These are phyloP conservation scores for Suzukiozyma palmioleophila DNA, from an alignment of 1,139 yeast genomes.

Conservation along the genomic window DNA sequence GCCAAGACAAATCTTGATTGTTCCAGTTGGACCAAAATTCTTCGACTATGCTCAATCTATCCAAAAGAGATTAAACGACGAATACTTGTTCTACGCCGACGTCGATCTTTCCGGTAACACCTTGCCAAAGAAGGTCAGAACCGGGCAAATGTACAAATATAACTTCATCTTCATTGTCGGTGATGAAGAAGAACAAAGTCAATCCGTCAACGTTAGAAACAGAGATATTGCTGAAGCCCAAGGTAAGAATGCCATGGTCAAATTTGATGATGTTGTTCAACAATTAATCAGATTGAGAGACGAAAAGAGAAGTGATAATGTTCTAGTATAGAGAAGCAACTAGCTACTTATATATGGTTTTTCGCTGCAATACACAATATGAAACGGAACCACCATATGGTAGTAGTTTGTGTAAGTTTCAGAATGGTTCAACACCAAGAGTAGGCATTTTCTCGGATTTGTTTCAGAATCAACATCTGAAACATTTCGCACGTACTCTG, in stretches of 20 bases:
- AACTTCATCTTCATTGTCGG: constrained; percentile 96
- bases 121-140: constrained; percentile 93
- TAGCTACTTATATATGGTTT: not conserved
- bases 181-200: constrained; percentile 77
- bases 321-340: constrained; percentile 23
- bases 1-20: constrained; percentile 91
- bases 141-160: constrained; percentile 87
- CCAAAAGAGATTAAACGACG: constrained; percentile 57
- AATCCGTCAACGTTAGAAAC: constrained; percentile 85
- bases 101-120: constrained; percentile 93
- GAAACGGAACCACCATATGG: not conserved
- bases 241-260: constrained; percentile 81
- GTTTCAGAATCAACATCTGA: too few relatives aligned
- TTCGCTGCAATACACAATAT: constrained; percentile 4
- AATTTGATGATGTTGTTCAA: constrained; percentile 63
- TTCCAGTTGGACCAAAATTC: constrained; percentile 93
- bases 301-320: constrained; percentile 68
- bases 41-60: constrained; percentile 82
- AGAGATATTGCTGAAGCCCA: constrained; percentile 82
- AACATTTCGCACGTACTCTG: too few relatives aligned
- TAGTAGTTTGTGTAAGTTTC: too few relatives aligned
- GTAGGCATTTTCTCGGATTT: too few relatives aligned
- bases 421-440: too few relatives aligned
- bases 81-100: constrained; percentile 79
- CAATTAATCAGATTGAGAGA: constrained; percentile 62